A percentile compares a stretch with the other conserved stretches of the same genome.
phyloP scores from a whole-genome alignment of 129 eudicot genomes.

The Tanacetum coccineum region DNA sequence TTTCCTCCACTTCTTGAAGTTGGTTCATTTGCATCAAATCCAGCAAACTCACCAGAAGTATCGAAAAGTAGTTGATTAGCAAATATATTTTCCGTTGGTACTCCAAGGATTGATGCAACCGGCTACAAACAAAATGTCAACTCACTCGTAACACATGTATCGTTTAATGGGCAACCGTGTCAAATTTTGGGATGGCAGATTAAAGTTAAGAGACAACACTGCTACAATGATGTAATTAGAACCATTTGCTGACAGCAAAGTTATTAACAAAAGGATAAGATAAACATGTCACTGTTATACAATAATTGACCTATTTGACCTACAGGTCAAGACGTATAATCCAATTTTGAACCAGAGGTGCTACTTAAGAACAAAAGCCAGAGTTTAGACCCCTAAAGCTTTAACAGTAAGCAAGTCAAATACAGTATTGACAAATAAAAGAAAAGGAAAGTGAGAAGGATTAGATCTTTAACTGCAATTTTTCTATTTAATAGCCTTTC shows the following conservation, averaged over 20 bases:
- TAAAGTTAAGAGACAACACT: background rate
- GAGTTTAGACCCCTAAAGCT: slow-evolving; percentile 5
- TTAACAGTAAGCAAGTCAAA: too few relatives aligned
- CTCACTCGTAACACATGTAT: too few relatives aligned
- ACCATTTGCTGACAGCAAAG: background rate
- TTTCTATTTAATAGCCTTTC: too few relatives aligned
- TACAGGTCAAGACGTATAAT: too few relatives aligned
- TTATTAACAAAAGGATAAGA: background rate
- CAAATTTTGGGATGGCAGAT: too few relatives aligned
- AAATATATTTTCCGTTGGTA: slow-evolving; percentile 67
- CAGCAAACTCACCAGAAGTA: slow-evolving; percentile 69
- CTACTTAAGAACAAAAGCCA: too few relatives aligned
- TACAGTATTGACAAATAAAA: too few relatives aligned
- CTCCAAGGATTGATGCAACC: slow-evolving; percentile 84
- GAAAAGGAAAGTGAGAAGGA: too few relatives aligned
- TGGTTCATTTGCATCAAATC: slow-evolving; percentile 79
- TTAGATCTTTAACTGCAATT: too few relatives aligned
- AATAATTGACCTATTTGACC: too few relatives aligned
- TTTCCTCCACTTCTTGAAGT: slow-evolving; percentile 98
- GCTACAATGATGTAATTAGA: background rate
- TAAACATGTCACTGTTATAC: background rate
- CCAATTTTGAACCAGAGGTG: too few relatives aligned
- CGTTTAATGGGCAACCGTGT: too few relatives aligned
- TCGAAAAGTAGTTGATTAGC: slow-evolving; percentile 81
- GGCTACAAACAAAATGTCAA: slow-evolving; percentile 45